phyloP scores from a whole-genome alignment of 1,139 yeast species.

The Pichia sorboxylosa region DNA sequence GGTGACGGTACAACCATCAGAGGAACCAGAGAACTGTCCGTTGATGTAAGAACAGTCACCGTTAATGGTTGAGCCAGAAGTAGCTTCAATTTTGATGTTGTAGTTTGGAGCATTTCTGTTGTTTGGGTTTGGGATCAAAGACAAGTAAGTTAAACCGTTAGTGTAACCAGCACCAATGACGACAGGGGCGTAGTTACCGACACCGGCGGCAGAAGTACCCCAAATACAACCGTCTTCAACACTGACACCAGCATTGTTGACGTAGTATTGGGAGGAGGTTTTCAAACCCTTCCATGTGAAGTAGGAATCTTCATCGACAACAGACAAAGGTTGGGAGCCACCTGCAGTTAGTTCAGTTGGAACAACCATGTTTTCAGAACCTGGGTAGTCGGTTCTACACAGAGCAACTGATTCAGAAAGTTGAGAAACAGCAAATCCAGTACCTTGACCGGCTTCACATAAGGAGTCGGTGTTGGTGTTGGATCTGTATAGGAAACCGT shows the following conservation, averaged over 20 bases:
- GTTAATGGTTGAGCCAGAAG: conserved; percentile 38
- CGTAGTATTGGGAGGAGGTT: conserved; percentile 73
- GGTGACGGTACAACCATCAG: conserved; percentile 71
- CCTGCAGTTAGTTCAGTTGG: conserved; percentile 65
- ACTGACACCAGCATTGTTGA: conserved; percentile 70
- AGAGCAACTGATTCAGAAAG: conserved; percentile 51
- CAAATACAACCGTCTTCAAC: conserved; percentile 66
- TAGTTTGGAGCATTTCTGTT: conserved; percentile 50
- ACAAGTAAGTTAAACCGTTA: conserved; percentile 53
- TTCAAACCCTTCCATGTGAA: conserved; percentile 53
- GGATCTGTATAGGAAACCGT: conserved; percentile 57
- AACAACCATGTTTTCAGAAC: conserved; percentile 77
- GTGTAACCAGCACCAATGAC: conserved; percentile 63
- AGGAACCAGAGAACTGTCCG: conserved; percentile 47
- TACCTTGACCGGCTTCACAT: conserved; percentile 67
- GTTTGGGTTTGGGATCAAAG: conserved; percentile 77
- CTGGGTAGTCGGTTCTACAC: conserved; percentile 84
- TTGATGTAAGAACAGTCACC: conserved; percentile 57
- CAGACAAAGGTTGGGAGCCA: conserved; percentile 44
- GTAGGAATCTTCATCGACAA: conserved; percentile 52
- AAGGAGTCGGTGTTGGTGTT: conserved; percentile 47
- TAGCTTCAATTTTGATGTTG: conserved; percentile 59
- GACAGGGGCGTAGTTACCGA: conserved; percentile 82
- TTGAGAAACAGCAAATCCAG: conserved; percentile 50
- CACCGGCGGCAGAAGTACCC: conserved; percentile 53